Evolutionary conservation across 257 asterid genomes (phyloP).

Genomic region (Cynanchum wilfordii): DNA sequence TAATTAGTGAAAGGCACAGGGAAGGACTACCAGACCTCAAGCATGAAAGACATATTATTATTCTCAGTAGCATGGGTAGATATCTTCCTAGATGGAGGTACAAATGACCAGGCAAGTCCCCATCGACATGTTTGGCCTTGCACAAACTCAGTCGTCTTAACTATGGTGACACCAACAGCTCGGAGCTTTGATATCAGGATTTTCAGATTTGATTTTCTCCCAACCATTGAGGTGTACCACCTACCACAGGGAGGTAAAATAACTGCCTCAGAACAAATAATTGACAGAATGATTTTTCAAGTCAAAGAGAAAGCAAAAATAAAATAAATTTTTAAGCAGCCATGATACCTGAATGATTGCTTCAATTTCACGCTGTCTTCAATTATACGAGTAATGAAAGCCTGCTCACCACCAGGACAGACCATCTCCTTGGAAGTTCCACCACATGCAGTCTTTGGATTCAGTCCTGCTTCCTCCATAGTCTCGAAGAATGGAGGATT

Average conservation of each 20-base stretch:
- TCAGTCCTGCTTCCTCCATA: constrained; percentile 84
- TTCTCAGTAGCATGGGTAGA: constrained; percentile 37
- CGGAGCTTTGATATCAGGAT: constrained; percentile 65
- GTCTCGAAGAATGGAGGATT: constrained; percentile 94
- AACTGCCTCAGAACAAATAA: not conserved
- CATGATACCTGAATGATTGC: constrained; percentile 54
- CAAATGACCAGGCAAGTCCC: constrained; percentile 98
- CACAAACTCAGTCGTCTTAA: constrained; percentile 89
- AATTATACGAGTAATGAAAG: constrained; percentile 68
- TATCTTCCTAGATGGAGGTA: constrained; percentile 48
- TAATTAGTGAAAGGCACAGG: not conserved
- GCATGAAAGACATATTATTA: constrained; percentile 64
- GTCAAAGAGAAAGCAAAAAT: not conserved
- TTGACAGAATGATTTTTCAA: not conserved
- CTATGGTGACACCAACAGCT: constrained; percentile 69
- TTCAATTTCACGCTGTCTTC: constrained; percentile 67
- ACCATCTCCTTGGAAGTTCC: constrained; percentile 92
- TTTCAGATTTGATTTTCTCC: constrained; percentile 81
- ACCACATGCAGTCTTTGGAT: constrained; percentile 95
- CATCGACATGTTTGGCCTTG: constrained; percentile 96
- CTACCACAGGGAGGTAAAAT: constrained; percentile 31
- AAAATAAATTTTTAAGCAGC: not conserved
- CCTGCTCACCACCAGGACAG: constrained; percentile 80
- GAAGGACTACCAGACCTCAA: constrained; percentile 48
- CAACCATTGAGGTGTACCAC: constrained; percentile 97